Base-by-base conservation (phyloP, 176 grass and related monocot genomes). In the Bothriochloa decipiens region DNA sequence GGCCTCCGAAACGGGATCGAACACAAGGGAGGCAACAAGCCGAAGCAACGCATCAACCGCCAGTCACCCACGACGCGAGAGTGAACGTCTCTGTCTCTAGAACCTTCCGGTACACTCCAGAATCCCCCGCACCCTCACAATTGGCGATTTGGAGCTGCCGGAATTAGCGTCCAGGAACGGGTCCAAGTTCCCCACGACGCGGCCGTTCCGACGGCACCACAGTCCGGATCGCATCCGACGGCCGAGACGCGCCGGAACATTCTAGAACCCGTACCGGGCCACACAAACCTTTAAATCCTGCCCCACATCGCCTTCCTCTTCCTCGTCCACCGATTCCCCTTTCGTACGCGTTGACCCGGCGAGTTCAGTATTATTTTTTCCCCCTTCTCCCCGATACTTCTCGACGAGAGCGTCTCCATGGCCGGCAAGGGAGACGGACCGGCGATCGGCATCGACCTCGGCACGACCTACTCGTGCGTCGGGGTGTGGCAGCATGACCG, bases 391-490 rank as follows among this genome's bases (percentile, higher is more conserved):
- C 22, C 23, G 23, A 27, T 15, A 16, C 42, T 53, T 36, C 35
- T 47, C 8, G 66, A 40, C 86, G 85, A 80, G 76, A 77, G 9
- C 42, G 6, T n/a, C 45, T 32, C 29, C 78, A 96, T 96, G 91
- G 88, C 94, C 36, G 78, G 65, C 0, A 95, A 92, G 73, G 93
- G 90, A 25, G 94, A 97, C 47, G 94, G 94, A 42, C 94, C 94
- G 64, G 94, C 94, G 70, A 97, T 97, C 89, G 94, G 94, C 53
- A 97, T 97, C 78, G 94, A 97, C 84, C 91, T 97, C 11, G 94
- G 94, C 17, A 97, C 94, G 8, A 93, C 94, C 46, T 97, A 97
- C 74, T 97, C 94, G 57, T 97, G 94, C 82, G 94, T 97, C 40
- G 94, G 94, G 43, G 94, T 97, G 16, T 93, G 94, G 94, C 94